Base-by-base conservation (phyloP, 192 early-diverging fungal species). In the Neocallimastix lanati region DNA sequence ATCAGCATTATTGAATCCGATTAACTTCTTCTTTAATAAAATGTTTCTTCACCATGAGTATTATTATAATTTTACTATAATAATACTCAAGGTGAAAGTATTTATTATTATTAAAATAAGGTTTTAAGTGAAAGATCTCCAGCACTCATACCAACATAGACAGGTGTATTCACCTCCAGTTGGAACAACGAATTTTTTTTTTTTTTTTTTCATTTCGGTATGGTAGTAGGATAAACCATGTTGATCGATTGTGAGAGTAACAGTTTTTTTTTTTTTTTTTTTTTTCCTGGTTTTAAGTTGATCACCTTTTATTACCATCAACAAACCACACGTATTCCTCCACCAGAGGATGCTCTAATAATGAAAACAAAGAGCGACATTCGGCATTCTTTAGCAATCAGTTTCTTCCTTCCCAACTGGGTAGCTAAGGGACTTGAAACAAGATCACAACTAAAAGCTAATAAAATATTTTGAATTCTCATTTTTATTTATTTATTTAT, bases 241-340 rank as follows among this genome's bases (percentile, higher is more conserved):
- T 14, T 80, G 35, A 28, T 76, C 28, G 29, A 92, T 78, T 4
- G 28, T 36, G 77, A 93, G 82, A 4, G 28, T 77, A 14, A 91
- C 88, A 3, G 29, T 33, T 11, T n/a, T n/a, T n/a, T n/a, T n/a
- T n/a, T n/a, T n/a, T n/a, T 76, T 4, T 83, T 82, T 16, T 85
- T 83, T 81, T 89, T 78, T 15, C 82, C 85, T 5, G 83, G 87
- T 50, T 50, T 50, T 50, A 50, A 50, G 18, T 50, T 50, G 21
- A 50, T 13, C 40, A n/a, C n/a, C n/a, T n/a, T n/a, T n/a, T n/a
- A n/a, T n/a, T 21, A 50, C 40, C 40, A 50, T 14, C 21, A 21
- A 50, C 40, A 50, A 50, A n/a, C n/a, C n/a, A n/a, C n/a, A n/a
- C n/a, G n/a, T n/a, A n/a, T n/a, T n/a, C n/a, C n/a, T n/a, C n/a